Evolutionary conservation across 2,329 filamentous ascomycete species (phyloP).

Genomic region (Fusarium paranaense): DNA sequence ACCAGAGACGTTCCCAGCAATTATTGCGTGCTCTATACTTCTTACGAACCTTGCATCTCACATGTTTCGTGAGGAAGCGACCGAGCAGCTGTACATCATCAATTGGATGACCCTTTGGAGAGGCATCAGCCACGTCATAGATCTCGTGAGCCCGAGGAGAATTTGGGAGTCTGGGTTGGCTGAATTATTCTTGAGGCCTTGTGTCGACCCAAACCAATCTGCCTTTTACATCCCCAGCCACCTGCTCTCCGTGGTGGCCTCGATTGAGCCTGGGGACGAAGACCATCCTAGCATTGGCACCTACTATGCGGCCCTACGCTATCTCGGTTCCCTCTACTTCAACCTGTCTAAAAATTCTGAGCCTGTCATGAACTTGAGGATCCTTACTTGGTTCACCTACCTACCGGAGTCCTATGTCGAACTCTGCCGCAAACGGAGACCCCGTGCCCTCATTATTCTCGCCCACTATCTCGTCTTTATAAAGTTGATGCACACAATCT

Average conservation of each 20-base stretch:
- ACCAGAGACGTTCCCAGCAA: neutral
- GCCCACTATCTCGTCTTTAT: neutral
- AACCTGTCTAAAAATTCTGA: neutral
- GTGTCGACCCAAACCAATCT: neutral
- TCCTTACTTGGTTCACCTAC: neutral
- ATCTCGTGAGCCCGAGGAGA: neutral
- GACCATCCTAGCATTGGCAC: neutral
- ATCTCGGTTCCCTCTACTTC: neutral
- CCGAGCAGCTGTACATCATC: neutral
- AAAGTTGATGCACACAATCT: neutral
- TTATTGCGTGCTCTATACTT: neutral
- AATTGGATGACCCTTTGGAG: neutral
- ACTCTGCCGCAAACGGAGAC: neutral
- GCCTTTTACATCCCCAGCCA: neutral
- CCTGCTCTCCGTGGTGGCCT: neutral
- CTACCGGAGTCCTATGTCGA: neutral
- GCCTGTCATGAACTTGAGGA: neutral
- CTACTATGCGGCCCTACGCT: neutral
- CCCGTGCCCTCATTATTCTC: neutral
- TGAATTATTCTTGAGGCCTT: neutral
- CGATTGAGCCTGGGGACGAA: neutral
- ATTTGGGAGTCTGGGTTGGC: neutral
- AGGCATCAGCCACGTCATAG: neutral
- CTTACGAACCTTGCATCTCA: neutral
- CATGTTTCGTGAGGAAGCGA: neutral